Evolutionary conservation across 1,139 yeast species (phyloP).

Genomic region (Yueomyces sp.): DNA sequence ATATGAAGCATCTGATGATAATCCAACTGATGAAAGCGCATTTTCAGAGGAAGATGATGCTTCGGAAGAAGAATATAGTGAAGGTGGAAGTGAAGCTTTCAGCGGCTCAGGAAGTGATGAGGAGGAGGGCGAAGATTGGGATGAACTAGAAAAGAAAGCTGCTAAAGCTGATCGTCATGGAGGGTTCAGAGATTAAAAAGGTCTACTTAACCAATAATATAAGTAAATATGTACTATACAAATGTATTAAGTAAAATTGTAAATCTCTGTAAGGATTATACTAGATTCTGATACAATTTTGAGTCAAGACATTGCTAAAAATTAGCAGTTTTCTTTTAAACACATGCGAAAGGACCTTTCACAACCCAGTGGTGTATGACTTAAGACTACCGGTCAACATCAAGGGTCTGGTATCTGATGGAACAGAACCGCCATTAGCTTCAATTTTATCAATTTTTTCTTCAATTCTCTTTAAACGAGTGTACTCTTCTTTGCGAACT

Average conservation of each 20-base stretch:
- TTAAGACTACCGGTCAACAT: slow-evolving; percentile 46
- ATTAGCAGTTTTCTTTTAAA: background rate
- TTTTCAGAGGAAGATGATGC: slow-evolving; percentile 38
- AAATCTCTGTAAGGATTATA: too few species aligned
- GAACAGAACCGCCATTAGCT: slow-evolving; percentile 27
- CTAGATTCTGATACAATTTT: too few species aligned
- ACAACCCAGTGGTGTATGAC: slow-evolving; percentile 16
- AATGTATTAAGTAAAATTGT: too few species aligned
- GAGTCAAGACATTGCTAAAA: too few species aligned
- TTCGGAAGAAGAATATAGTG: slow-evolving; percentile 31
- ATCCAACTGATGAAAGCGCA: slow-evolving; percentile 66
- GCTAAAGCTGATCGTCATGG: slow-evolving; percentile 31
- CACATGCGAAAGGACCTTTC: slow-evolving; percentile 1
- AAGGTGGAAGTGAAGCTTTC: slow-evolving; percentile 36
- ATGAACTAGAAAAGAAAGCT: slow-evolving; percentile 58
- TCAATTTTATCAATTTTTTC: slow-evolving; percentile 31
- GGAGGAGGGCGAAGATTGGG: slow-evolving; percentile 64
- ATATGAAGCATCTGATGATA: slow-evolving; percentile 36
- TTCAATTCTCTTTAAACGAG: slow-evolving; percentile 52
- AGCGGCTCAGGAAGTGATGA: slow-evolving; percentile 38
- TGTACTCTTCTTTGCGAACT: slow-evolving; percentile 62
- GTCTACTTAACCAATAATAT: too few species aligned
- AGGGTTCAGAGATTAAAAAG: slow-evolving; percentile 16
- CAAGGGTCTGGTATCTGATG: slow-evolving; percentile 34
- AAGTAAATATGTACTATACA: too few species aligned